Evolutionary conservation across 352 stramenopile genomes (phyloP).

Genomic region (Phytophthora pisi): DNA sequence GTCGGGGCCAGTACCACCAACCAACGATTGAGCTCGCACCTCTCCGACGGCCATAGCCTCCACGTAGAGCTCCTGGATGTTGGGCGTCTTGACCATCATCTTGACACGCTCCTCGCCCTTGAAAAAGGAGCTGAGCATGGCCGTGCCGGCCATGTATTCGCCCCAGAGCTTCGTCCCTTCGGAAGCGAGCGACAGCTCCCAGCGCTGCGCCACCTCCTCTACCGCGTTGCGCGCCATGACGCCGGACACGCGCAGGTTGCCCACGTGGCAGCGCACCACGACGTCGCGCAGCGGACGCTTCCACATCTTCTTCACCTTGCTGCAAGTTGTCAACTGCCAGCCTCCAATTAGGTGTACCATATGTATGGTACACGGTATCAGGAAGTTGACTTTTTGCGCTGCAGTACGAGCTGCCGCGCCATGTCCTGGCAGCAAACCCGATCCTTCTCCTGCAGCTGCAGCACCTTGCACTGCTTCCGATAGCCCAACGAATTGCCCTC

Average conservation of each 20-base stretch:
- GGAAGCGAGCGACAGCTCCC: slow-evolving; percentile 48
- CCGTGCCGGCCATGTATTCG: slow-evolving; percentile 88
- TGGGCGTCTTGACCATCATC: slow-evolving; percentile 64
- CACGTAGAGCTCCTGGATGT: slow-evolving; percentile 77
- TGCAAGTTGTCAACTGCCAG: slow-evolving; percentile 7
- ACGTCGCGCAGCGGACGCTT: slow-evolving; percentile 67
- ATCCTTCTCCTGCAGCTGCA: slow-evolving; percentile 76
- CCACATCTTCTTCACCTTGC: slow-evolving; percentile 36
- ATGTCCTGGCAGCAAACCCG: slow-evolving; percentile 56
- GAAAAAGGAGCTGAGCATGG: slow-evolving; percentile 89
- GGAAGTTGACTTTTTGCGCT: slow-evolving; percentile 54
- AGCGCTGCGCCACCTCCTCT: slow-evolving; percentile 60
- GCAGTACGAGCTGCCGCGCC: slow-evolving; percentile 44
- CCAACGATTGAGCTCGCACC: slow-evolving; percentile 28
- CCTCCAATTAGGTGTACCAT: slow-evolving; percentile 7
- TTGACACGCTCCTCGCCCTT: slow-evolving; percentile 89
- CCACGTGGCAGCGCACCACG: slow-evolving; percentile 75
- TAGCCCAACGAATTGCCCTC: slow-evolving; percentile 29
- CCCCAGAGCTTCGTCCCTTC: slow-evolving; percentile 70
- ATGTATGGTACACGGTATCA: slow-evolving; percentile 23
- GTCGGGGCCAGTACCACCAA: background rate
- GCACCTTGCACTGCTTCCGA: slow-evolving; percentile 51
- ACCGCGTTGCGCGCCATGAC: slow-evolving; percentile 70
- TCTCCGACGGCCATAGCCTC: slow-evolving; percentile 83
- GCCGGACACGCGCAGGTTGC: slow-evolving; percentile 81